Evolutionary conservation across 2,329 filamentous ascomycete species (phyloP).

Genomic region (Scedosporium apiospermum): DNA sequence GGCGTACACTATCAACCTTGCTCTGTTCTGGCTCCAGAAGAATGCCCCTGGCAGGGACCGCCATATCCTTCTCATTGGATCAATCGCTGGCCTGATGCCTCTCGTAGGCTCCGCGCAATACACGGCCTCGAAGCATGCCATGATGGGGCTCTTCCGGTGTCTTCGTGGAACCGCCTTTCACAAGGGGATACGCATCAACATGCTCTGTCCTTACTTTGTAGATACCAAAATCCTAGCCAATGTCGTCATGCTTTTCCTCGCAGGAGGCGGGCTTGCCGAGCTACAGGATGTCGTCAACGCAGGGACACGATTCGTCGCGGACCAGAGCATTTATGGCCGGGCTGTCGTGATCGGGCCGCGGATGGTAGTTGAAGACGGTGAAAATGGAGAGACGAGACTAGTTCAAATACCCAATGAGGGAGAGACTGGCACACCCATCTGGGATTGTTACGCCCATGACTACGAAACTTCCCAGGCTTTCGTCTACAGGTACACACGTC

Average conservation of each 20-base stretch:
- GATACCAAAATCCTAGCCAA: conserved; percentile 37
- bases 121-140: conserved; percentile 53
- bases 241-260: conserved; percentile 30
- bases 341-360: conserved; percentile 49
- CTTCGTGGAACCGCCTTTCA: conserved; percentile 23
- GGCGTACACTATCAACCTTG: conserved; percentile 56
- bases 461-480: conserved; percentile 48
- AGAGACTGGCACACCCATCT: conserved; percentile 33
- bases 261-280: conserved; percentile 34
- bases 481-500: conserved; percentile 37
- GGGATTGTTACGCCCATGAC: conserved; percentile 54
- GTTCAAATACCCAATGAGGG: neutral
- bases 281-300: conserved; percentile 55
- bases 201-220: conserved; percentile 58
- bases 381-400: conserved; percentile 17
- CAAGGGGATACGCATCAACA: conserved; percentile 50
- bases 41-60: conserved; percentile 14
- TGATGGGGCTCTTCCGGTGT: conserved; percentile 54
- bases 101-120: conserved; percentile 37
- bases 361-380: conserved; percentile 27
- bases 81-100: conserved; percentile 45
- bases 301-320: conserved; percentile 50
- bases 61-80: conserved; percentile 49
- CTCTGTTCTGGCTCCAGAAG: conserved; percentile 42
- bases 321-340: conserved; percentile 46